Conservation (phyloP, 768 basidiomycete genomes). For the Leccinum broughii region DNA sequence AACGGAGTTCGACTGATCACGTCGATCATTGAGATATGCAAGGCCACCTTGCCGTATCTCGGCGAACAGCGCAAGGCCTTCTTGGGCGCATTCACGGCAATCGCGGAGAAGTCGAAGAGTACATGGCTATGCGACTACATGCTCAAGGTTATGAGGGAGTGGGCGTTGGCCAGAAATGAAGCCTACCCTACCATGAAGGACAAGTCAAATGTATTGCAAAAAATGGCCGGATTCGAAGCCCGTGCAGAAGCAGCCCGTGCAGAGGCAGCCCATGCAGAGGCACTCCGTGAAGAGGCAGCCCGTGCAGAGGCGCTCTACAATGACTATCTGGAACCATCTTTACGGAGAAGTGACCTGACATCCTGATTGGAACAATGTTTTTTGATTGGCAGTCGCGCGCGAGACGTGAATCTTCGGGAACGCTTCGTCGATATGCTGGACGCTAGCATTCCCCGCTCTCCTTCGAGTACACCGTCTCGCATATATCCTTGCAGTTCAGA, state of each 20-base stretch:
- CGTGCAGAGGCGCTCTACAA: constrained; percentile 67
- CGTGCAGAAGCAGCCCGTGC: too few relatives aligned
- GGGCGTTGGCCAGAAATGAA: constrained; percentile 87
- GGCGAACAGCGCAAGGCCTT: constrained; percentile 86
- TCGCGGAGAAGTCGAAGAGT: constrained; percentile 91
- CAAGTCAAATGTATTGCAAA: constrained; percentile 84
- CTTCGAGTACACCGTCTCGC: constrained; percentile 70
- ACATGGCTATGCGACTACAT: constrained; percentile 76
- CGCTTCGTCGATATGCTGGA: constrained; percentile 91
- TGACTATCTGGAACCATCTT: constrained; percentile 74
- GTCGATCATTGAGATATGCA: constrained; percentile 85
- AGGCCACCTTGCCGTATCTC: constrained; percentile 74
- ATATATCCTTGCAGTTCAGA: constrained; percentile 91
- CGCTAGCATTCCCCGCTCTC: constrained; percentile 78
- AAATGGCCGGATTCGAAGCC: constrained; percentile 81
- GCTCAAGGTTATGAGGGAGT: constrained; percentile 81
- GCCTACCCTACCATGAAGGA: constrained; percentile 93
- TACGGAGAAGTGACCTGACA: constrained; percentile 92
- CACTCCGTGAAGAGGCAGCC: constrained; percentile 8
- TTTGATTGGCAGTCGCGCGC: constrained; percentile 84
- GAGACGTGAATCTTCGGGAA: constrained; percentile 75
- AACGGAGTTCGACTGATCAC: constrained; percentile 64
- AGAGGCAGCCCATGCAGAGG: too few relatives aligned
- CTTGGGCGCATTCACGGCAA: constrained; percentile 69
- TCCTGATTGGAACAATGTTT: constrained; percentile 92